Base-by-base conservation (phyloP, 106 monocot species). In the Dendrobium nobile region DNA sequence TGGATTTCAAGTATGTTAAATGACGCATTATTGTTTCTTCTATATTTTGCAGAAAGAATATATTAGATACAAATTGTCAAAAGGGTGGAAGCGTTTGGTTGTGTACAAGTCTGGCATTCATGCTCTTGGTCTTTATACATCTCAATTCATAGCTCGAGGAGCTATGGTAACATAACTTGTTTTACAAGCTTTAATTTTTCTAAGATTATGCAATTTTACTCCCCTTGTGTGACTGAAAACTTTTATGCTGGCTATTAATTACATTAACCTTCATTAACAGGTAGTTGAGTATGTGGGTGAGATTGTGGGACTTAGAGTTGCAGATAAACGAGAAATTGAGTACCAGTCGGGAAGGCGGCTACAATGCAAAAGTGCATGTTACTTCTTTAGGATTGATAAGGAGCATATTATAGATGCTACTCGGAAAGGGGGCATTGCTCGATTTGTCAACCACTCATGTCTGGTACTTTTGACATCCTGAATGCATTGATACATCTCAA, bases 211-310 rank as follows among this genome's bases (percentile, higher is more conserved):
- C 1, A 3, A 51, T 13, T 20, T 2, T 4, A 28, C n/a, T 37
- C 8, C 15, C 41, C 19, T 33, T 77, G 47, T 19, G 26, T 24
- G 22, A n/a, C 64, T 65, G n/a, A 65, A 24, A 22, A 68, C 4
- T 0, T 16, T 31, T 41, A 17, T 73, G 10, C 10, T 28, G 17
- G 1, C 59, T 26, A 4, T 27, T n/a, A 79, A 11, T 43, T 86
- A 9, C 40, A 33, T 80, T 41, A 59, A 54, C 45, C 43, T 77
- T 37, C 65, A 18, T 73, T 75, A 8, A 22, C 54, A 99, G 98
- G 98, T 99, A 45, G 95, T 99, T 83, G 95, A 99, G 78, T 99
- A 99, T 85, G 91, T 99, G 13, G 98, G 98, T 27, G 98, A 99
- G 84, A 88, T 99, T 75, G 90, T 99, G 27, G 90, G 98, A 48